phyloP scores from a whole-genome alignment of 1,284 basidiomycete species.

The Phellinidium pouzarii region DNA sequence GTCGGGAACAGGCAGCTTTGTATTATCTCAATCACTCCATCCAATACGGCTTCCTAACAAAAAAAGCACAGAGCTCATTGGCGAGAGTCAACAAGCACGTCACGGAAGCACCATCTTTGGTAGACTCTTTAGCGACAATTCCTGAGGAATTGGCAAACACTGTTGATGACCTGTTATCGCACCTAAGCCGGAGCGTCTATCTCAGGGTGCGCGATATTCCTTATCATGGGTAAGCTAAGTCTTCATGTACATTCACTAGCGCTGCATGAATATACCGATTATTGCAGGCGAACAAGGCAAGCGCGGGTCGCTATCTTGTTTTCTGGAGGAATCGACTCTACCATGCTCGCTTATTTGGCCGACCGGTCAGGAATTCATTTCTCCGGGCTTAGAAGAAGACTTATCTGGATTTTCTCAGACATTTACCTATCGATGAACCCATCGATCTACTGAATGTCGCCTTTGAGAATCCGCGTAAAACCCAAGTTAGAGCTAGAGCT shows the following conservation, averaged over 20 bases:
- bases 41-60: neutral
- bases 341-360: constrained; percentile 75
- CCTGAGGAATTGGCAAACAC: constrained; percentile 39
- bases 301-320: constrained; percentile 84
- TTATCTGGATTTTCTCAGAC: constrained; percentile 35
- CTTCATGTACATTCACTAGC: neutral
- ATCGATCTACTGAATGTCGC: constrained; percentile 96
- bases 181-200: constrained; percentile 54
- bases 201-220: constrained; percentile 56
- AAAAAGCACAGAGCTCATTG: constrained; percentile 36
- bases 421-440: constrained; percentile 65
- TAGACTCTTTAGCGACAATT: constrained; percentile 35
- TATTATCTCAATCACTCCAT: neutral
- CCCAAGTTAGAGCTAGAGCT: constrained; percentile 36
- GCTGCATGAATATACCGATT: neutral
- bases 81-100: constrained; percentile 40
- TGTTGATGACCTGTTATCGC: constrained; percentile 45
- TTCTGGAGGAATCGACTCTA: constrained; percentile 94
- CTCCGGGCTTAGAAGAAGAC: neutral
- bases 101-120: constrained; percentile 34
- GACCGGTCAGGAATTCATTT: constrained; percentile 43
- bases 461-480: constrained; percentile 87
- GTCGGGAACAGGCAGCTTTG: neutral
- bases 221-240: constrained; percentile 29
- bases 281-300: constrained; percentile 26